These are phyloP conservation scores for Herpetomonas tarakana DNA, from an alignment of 208 protist genomes.

Conservation along the genomic window DNA sequence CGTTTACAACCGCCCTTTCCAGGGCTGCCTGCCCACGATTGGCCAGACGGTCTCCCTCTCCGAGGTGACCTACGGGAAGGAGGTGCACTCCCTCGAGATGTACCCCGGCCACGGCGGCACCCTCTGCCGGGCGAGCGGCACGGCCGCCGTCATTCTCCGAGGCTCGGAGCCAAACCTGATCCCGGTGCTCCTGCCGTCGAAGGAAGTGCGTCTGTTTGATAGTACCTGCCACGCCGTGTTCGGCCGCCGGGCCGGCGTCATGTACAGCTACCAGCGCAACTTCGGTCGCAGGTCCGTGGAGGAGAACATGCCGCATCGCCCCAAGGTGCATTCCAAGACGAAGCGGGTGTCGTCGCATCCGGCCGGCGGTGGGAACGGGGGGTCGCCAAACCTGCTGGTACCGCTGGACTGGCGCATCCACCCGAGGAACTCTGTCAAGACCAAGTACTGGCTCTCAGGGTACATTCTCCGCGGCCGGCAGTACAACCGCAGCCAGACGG, in stretches of 20 bases:
- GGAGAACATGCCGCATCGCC: constrained; percentile 80
- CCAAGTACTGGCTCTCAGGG: constrained; percentile 92
- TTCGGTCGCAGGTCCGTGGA: constrained; percentile 70
- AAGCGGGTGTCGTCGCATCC: constrained; percentile 87
- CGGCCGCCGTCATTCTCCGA: constrained; percentile 82
- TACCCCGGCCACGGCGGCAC: constrained; percentile 87
- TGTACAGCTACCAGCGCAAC: constrained; percentile 88
- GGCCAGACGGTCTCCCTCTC: constrained; percentile 85
- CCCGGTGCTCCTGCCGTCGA: constrained; percentile 86
- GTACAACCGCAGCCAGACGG: constrained; percentile 81
- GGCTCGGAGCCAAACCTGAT: constrained; percentile 87
- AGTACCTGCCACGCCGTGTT: constrained; percentile 83
- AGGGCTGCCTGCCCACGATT: constrained; percentile 85
- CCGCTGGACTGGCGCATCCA: constrained; percentile 91
- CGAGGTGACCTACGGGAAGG: constrained; percentile 90
- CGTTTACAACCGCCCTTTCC: constrained; percentile 86
- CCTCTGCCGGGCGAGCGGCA: constrained; percentile 80
- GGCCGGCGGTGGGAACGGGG: constrained; percentile 86
- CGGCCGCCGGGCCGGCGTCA: constrained; percentile 83
- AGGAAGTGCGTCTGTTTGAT: constrained; percentile 91
- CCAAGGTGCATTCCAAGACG: constrained; percentile 80
- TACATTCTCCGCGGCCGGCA: constrained; percentile 88
- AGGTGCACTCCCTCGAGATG: constrained; percentile 90
- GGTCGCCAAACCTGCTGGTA: constrained; percentile 80
- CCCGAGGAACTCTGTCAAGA: constrained; percentile 84